Base-by-base conservation (phyloP, 768 basidiomycete species). In the Boletus vermiculosoides region DNA sequence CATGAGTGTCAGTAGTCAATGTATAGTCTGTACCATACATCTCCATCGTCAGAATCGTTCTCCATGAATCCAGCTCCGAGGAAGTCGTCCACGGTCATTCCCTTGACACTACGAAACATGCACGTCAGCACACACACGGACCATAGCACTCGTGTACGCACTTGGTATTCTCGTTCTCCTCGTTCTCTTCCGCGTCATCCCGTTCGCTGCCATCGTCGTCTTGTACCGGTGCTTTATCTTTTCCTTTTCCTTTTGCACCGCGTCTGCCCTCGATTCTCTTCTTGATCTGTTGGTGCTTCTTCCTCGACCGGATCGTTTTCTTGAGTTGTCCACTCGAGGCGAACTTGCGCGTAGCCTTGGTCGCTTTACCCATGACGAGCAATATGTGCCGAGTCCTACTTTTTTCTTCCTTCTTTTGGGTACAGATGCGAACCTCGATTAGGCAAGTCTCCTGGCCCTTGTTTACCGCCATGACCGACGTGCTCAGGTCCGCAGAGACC, bases 281-380 rank as follows among this genome's bases (percentile, higher is more conserved):
- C 65, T 83, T 82, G 59, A 83, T 76, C 66, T 91, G 82, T 66
- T 93, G 87, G 64, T 87, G 83, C 64, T 92, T 90, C 56, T 86
- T 83, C n/a, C 95, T 80, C 6, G 86, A 81, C 64, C 92, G 81
- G 50, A 98, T 97, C 20, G 85, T 83, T 62, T 91, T 88, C 67
- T 92, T 92, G 52, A 98, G 83, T 67, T 89, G 86, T 1, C 95
- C 95, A 56, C 90, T 92, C 4, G 90, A 78, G 10, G 87, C 90
- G 63, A 95, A 95, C 75, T 95, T 94, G 68, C 87, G 86, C 12
- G 89, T 88, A 0, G 91, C 83, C 54, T 70, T 70, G 39, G 83
- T 75, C 20, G 85, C 83, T 63, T 89, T 92, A 25, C 74, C 81
- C 83, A 84, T 82, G 33, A 15, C 37, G 20, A 22, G 13, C 15